Evolutionary conservation across 1,284 basidiomycete species (phyloP).

Genomic region (Fomitopsis palustris): DNA sequence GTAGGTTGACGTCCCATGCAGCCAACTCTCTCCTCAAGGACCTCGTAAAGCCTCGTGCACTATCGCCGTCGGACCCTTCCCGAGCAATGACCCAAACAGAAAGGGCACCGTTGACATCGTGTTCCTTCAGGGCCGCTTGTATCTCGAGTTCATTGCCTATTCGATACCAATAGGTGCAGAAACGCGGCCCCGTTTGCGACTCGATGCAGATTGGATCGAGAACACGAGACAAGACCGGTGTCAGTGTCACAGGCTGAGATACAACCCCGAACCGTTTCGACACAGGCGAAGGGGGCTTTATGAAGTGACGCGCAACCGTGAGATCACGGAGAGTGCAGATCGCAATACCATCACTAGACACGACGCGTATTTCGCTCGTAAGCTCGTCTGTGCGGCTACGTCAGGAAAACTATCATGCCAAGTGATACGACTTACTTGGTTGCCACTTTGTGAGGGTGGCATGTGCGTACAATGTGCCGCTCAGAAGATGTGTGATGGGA

Average conservation of each 20-base stretch:
- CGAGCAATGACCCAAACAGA: not conserved
- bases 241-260: not conserved
- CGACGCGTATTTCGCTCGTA: not conserved
- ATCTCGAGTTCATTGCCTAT: not conserved
- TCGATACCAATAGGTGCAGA: not conserved
- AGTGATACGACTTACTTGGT: constrained; percentile 14
- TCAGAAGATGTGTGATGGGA: constrained; percentile 4
- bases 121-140: not conserved
- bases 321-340: not conserved
- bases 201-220: not conserved
- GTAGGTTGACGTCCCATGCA: not conserved
- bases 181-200: not conserved
- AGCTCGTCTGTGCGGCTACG: not conserved
- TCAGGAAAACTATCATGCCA: not conserved
- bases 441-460: constrained; percentile 15
- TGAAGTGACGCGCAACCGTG: not conserved
- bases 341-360: not conserved
- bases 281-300: not conserved
- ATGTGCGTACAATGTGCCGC: constrained; percentile 16
- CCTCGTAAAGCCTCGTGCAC: not conserved
- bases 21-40: not conserved
- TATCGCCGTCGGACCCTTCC: not conserved
- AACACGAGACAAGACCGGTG: not conserved
- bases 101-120: not conserved
- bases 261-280: not conserved